A percentile compares a stretch with the other conserved stretches of the same genome.
phyloP scores from a whole-genome alignment of 768 basidiomycete species.

The Naganishia antarctica region DNA sequence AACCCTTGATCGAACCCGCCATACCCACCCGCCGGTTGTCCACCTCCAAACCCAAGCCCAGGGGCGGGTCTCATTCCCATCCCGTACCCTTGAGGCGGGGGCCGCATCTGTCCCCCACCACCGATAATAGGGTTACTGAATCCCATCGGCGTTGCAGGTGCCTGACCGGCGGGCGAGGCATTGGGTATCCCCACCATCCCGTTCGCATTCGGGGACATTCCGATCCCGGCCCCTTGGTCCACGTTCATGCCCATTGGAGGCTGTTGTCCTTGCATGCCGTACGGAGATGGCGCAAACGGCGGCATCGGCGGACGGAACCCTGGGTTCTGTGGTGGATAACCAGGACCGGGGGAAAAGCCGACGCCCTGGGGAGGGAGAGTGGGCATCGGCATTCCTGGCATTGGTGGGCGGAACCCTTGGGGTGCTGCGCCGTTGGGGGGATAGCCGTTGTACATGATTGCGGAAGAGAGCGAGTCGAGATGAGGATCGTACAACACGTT shows the following conservation, averaged over 20 bases:
- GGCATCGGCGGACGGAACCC: slow-evolving; percentile 24
- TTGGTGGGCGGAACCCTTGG: slow-evolving; percentile 16
- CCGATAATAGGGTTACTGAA: slow-evolving; percentile 16
- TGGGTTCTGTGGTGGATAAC: too few species aligned
- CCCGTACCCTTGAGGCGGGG: slow-evolving; percentile 23
- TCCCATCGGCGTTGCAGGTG: slow-evolving; percentile 13
- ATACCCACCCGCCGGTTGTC: neutral
- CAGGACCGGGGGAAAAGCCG: slow-evolving; percentile 24
- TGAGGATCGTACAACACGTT: neutral
- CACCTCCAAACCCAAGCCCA: slow-evolving; percentile 10
- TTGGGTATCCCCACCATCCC: slow-evolving; percentile 7
- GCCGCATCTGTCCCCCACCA: slow-evolving; percentile 7
- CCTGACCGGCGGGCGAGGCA: slow-evolving; percentile 1
- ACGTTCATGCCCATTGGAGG: slow-evolving; percentile 11
- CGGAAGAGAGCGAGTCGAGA: neutral
- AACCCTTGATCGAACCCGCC: slow-evolving; percentile 6
- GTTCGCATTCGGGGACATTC: slow-evolving; percentile 11
- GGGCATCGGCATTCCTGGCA: slow-evolving; percentile 27
- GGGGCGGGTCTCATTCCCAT: slow-evolving; percentile 33
- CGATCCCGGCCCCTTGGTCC: too few species aligned
- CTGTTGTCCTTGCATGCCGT: slow-evolving; percentile 14
- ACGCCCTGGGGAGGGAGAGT: slow-evolving; percentile 21
- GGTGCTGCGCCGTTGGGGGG: slow-evolving; percentile 25
- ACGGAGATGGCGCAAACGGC: slow-evolving; percentile 3
- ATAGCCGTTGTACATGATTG: slow-evolving; percentile 29